These are phyloP conservation scores for Geotrichum aggregatum DNA, from an alignment of 1,139 yeast species.

Conservation along the genomic window DNA sequence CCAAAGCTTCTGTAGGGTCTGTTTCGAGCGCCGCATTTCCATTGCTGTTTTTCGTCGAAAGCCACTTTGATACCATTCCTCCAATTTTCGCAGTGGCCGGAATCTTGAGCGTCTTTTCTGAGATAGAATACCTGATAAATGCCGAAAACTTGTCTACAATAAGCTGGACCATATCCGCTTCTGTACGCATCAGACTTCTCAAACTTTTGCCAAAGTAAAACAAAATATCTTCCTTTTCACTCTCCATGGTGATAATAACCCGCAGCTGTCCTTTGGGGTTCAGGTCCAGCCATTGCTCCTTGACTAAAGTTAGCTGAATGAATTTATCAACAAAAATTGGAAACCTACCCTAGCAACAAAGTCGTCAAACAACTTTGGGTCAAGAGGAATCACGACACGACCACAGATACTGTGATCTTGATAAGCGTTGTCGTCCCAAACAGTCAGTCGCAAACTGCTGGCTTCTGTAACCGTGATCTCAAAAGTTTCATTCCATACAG, in stretches of 20 bases:
- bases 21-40: constrained; percentile 40
- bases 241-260: constrained; percentile 68
- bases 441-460: constrained; percentile 50
- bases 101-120: constrained; percentile 36
- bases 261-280: constrained; percentile 64
- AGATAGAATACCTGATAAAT: constrained; percentile 45
- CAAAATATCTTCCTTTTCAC: constrained; percentile 70
- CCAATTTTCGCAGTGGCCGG: constrained; percentile 36
- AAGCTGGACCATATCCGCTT: constrained; percentile 59
- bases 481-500: constrained; percentile 79
- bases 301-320: neutral
- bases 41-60: constrained; percentile 43
- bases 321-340: neutral
- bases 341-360: constrained; percentile 52
- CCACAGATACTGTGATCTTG: constrained; percentile 68
- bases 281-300: constrained; percentile 51
- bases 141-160: constrained; percentile 60
- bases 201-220: constrained; percentile 76
- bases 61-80: constrained; percentile 49
- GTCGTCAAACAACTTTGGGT: constrained; percentile 60
- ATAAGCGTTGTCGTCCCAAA: constrained; percentile 65
- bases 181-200: constrained; percentile 57
- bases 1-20: constrained; percentile 62
- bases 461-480: constrained; percentile 50
- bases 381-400: constrained; percentile 56